A percentile compares a stretch with the other conserved stretches of the same genome.
phyloP scores from a whole-genome alignment of 1,139 yeast species.

The Scheffersomyces quercinus region DNA sequence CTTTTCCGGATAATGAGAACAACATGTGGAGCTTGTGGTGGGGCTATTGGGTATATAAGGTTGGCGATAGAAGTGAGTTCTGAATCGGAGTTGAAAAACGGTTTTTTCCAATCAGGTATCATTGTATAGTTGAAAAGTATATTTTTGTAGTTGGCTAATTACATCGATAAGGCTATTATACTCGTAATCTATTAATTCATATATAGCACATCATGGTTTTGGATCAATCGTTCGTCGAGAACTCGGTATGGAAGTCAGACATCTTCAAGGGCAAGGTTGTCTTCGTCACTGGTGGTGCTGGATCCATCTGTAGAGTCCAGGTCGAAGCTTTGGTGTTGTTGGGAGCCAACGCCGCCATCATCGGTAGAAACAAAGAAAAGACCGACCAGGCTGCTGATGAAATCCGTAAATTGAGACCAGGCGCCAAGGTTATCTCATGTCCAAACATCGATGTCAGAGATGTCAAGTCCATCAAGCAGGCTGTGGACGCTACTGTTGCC shows the following conservation, averaged over 20 bases:
- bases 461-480: constrained; percentile 18
- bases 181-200: no score
- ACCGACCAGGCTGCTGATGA: constrained; percentile 60
- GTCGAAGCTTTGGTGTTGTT: constrained; percentile 27
- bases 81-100: no score
- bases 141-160: no score
- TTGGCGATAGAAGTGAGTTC: no score
- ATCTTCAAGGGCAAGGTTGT: constrained; percentile 74
- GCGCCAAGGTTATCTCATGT: constrained; percentile 21
- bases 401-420: constrained; percentile 32
- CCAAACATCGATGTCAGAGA: constrained; percentile 24
- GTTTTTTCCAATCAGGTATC: no score
- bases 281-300: constrained; percentile 31
- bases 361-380: constrained; percentile 25
- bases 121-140: no score
- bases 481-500: constrained; percentile 22
- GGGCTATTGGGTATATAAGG: background rate
- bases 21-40: background rate
- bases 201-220: constrained; percentile 8
- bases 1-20: no score
- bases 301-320: constrained; percentile 27
- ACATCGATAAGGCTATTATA: no score
- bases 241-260: constrained; percentile 52
- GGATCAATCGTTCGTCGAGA: constrained; percentile 27
- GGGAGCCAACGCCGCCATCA: constrained; percentile 28